Evolutionary conservation across 2,329 filamentous ascomycete genomes (phyloP).

Genomic region (Tympanopsis confertula): DNA sequence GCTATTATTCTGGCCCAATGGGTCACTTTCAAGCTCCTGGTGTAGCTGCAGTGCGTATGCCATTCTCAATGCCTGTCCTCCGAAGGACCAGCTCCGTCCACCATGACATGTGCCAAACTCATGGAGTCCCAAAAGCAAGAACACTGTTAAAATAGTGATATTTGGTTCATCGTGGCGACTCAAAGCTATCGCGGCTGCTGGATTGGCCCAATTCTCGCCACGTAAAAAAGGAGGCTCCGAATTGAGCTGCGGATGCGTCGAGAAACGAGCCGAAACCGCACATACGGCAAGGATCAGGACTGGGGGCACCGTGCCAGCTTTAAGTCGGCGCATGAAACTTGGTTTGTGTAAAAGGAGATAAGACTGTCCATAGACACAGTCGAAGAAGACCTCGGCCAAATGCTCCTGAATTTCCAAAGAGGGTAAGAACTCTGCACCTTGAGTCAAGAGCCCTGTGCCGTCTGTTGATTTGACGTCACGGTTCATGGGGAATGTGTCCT

Average conservation of each 20-base stretch:
- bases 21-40: conserved; percentile 77
- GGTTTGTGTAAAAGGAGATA: conserved; percentile 94
- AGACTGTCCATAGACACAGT: conserved; percentile 87
- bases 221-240: conserved; percentile 71
- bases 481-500: conserved; percentile 34
- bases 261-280: conserved; percentile 89
- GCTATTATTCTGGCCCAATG: conserved; percentile 40
- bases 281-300: conserved; percentile 90
- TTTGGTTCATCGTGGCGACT: conserved; percentile 89
- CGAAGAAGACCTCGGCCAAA: conserved; percentile 87
- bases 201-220: conserved; percentile 81
- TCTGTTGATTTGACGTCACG: conserved; percentile 43
- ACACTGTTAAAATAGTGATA: conserved; percentile 86
- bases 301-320: conserved; percentile 68
- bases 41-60: conserved; percentile 91
- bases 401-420: conserved; percentile 84
- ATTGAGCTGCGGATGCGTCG: conserved; percentile 70
- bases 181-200: conserved; percentile 76
- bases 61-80: conserved; percentile 91
- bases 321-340: conserved; percentile 83
- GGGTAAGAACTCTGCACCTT: conserved; percentile 74
- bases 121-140: conserved; percentile 78
- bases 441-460: conserved; percentile 64
- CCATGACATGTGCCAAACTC: conserved; percentile 97
- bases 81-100: conserved; percentile 88